phyloP scores from a whole-genome alignment of 345 rosid species.

The Gossypium herbaceum region DNA sequence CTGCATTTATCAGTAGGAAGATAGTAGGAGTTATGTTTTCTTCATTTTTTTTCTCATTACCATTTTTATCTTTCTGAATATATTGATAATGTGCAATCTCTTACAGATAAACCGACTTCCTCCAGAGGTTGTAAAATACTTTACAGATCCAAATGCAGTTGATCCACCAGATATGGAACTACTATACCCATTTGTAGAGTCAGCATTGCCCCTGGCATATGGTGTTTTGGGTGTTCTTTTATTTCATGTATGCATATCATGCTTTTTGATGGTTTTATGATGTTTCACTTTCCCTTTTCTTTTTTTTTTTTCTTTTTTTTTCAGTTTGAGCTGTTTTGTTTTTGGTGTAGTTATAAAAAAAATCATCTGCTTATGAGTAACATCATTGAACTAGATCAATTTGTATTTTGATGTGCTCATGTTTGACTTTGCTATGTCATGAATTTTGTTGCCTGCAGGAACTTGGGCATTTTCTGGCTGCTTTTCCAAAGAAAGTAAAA shows the following conservation, averaged over 20 bases:
- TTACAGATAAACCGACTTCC: conserved; percentile 89
- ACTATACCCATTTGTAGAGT: conserved; percentile 80
- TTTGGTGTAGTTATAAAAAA: neutral
- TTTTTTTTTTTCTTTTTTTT: neutral
- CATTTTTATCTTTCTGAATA: neutral
- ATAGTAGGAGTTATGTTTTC: conserved; percentile 6
- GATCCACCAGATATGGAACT: conserved; percentile 92
- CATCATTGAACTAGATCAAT: neutral
- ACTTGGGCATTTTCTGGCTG: conserved; percentile 84
- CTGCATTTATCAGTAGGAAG: conserved; percentile 7
- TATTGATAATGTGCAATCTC: conserved; percentile 19
- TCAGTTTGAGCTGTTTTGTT: neutral
- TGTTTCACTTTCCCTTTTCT: neutral
- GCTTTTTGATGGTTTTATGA: neutral
- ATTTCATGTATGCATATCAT: conserved; percentile 66
- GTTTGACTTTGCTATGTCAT: conserved; percentile 1
- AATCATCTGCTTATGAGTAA: neutral
- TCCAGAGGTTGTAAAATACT: conserved; percentile 86
- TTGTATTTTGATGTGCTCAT: neutral
- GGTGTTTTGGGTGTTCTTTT: conserved; percentile 84
- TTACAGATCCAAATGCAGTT: conserved; percentile 83
- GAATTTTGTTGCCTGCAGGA: conserved; percentile 51
- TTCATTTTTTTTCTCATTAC: conserved; percentile 6
- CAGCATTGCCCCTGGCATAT: conserved; percentile 89
- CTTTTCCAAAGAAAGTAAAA: conserved; percentile 86